A percentile compares a stretch with the other conserved stretches of the same genome.
phyloP scores from a whole-genome alignment of 805 yeast genomes.

The Sugiyamaella smithiae region DNA sequence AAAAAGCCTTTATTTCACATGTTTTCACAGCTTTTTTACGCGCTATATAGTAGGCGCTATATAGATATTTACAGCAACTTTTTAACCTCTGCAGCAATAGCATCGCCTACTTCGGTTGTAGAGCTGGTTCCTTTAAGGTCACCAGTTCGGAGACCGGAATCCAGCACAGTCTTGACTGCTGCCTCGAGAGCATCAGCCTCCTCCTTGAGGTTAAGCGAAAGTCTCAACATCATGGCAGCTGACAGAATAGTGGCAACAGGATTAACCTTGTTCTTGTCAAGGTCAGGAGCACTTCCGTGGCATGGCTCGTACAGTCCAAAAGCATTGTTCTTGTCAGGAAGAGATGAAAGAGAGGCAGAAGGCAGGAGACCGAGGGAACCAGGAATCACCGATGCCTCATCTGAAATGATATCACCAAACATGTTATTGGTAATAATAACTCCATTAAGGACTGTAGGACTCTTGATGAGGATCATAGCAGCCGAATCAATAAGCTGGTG shows the following conservation, averaged over 20 bases:
- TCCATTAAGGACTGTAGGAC: constrained; percentile 90
- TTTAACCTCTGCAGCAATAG: constrained; percentile 72
- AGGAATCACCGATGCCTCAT: constrained; percentile 97
- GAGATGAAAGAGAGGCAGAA: constrained; percentile 93
- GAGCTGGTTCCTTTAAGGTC: constrained; percentile 83
- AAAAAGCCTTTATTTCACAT: too few species aligned
- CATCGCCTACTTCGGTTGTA: constrained; percentile 92
- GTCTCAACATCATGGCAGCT: constrained; percentile 95
- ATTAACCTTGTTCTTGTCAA: constrained; percentile 81
- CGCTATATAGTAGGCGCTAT: too few species aligned
- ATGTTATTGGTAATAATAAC: constrained; percentile 88
- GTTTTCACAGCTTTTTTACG: not conserved
- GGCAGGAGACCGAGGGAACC: constrained; percentile 96
- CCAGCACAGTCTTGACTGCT: constrained; percentile 83
- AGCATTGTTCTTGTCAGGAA: constrained; percentile 91
- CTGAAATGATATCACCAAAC: constrained; percentile 98
- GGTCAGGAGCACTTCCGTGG: constrained; percentile 98
- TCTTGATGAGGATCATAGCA: constrained; percentile 94
- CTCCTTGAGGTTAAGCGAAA: constrained; percentile 75
- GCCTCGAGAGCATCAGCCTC: constrained; percentile 87
- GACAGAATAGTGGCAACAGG: constrained; percentile 95
- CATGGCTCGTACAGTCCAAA: constrained; percentile 98
- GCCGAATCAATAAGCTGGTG: constrained; percentile 98
- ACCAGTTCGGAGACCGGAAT: constrained; percentile 82
- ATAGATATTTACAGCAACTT: constrained; percentile 44